These are phyloP conservation scores for Fusarium metavorans DNA, from an alignment of 2,329 filamentous ascomycete species.

Conservation along the genomic window DNA sequence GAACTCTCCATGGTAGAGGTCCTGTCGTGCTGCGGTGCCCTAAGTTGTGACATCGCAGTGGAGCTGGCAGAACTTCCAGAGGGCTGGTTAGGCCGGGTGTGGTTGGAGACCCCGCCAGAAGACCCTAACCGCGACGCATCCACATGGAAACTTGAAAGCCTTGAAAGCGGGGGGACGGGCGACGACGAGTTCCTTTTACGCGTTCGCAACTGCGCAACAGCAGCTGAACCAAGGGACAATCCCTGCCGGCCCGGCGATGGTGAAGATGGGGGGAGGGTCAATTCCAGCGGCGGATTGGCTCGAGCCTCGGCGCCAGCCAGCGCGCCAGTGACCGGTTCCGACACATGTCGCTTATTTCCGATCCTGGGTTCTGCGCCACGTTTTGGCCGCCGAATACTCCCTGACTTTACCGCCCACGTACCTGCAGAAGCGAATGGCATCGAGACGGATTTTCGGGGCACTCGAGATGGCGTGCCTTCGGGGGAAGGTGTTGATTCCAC, in stretches of 20 bases:
- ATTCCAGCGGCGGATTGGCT: constrained; percentile 43
- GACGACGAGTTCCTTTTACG: constrained; percentile 63
- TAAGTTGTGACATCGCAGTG: constrained; percentile 55
- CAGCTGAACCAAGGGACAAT: constrained; percentile 43
- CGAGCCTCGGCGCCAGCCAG: constrained; percentile 45
- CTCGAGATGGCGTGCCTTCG: constrained; percentile 58
- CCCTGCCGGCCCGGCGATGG: constrained; percentile 37
- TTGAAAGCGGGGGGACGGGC: constrained; percentile 66
- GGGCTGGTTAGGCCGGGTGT: constrained; percentile 55
- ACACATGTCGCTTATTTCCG: constrained; percentile 64
- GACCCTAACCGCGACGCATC: constrained; percentile 63
- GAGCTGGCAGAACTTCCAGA: constrained; percentile 58
- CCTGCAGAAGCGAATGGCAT: constrained; percentile 69
- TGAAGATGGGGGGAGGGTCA: constrained; percentile 39
- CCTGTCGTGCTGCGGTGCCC: constrained; percentile 49
- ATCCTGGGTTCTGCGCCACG: constrained; percentile 57
- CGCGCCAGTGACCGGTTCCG: constrained; percentile 60
- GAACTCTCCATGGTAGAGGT: constrained; percentile 75
- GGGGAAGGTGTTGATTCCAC: constrained; percentile 40
- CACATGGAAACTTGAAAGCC: constrained; percentile 66
- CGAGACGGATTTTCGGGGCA: constrained; percentile 66
- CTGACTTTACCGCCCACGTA: constrained; percentile 66
- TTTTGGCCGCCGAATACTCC: constrained; percentile 69
- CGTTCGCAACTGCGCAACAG: constrained; percentile 41
- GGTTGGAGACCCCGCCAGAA: constrained; percentile 53